Evolutionary conservation across 352 stramenopile genomes (phyloP).

Genomic region (Globisporangium spinosum): DNA sequence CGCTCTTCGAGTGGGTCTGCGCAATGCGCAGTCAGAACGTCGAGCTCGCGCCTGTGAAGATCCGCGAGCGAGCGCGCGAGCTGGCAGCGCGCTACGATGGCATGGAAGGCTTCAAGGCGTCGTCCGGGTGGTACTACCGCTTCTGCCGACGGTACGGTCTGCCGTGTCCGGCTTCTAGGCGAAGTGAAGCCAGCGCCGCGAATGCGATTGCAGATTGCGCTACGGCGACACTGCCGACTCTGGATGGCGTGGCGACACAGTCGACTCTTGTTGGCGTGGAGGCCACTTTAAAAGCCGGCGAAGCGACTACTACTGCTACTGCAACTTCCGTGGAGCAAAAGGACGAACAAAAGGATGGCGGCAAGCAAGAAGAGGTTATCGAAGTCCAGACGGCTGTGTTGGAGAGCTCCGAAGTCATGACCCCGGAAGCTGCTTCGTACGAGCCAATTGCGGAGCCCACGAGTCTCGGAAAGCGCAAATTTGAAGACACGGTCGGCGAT

Average conservation of each 20-base stretch:
- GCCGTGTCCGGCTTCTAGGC: slow-evolving; percentile 13
- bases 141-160: slow-evolving; percentile 44
- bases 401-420: neutral
- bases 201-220: neutral
- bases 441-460: neutral
- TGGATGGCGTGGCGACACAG: neutral
- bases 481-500: neutral
- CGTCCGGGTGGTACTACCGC: slow-evolving; percentile 52
- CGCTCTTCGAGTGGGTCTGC: slow-evolving; percentile 38
- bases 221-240: neutral
- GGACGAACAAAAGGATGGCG: too few species aligned
- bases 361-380: neutral
- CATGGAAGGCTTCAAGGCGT: slow-evolving; percentile 54
- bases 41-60: slow-evolving; percentile 23
- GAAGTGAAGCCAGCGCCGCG: neutral
- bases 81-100: slow-evolving; percentile 28
- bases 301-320: neutral
- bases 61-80: slow-evolving; percentile 34
- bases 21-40: slow-evolving; percentile 19
- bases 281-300: neutral
- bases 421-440: neutral
- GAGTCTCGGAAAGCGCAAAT: slow-evolving; percentile 13
- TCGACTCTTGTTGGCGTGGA: neutral
- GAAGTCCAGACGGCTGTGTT: neutral
- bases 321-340: neutral